Evolutionary conservation across 2,329 filamentous ascomycete species (phyloP).

Genomic region (Neospermospora avenae): DNA sequence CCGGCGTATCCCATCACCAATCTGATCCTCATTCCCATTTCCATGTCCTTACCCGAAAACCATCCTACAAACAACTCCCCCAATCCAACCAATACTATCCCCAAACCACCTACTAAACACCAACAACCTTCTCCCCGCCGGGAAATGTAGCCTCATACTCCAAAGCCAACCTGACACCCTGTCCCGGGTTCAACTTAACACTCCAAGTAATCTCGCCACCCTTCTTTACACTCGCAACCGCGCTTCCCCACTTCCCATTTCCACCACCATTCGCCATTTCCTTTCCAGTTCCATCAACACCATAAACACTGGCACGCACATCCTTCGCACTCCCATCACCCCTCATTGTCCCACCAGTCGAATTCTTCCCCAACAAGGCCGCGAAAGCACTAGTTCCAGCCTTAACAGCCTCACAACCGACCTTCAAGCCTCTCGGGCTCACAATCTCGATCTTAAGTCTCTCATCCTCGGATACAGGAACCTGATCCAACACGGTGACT

Average conservation of each 20-base stretch:
- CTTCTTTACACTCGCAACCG: conserved; percentile 51
- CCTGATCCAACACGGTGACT: conserved; percentile 55
- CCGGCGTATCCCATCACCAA: too few species aligned
- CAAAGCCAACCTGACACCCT: conserved; percentile 53
- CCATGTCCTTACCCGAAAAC: too few species aligned
- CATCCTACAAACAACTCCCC: too few species aligned
- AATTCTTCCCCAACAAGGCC: not conserved
- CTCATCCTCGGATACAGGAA: conserved; percentile 61
- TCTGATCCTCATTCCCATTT: too few species aligned
- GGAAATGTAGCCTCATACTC: conserved; percentile 62
- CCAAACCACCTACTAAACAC: conserved; percentile 8
- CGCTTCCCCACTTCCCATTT: conserved; percentile 50
- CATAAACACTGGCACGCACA: conserved; percentile 22
- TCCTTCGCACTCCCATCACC: conserved; percentile 17
- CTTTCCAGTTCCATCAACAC: conserved; percentile 33
- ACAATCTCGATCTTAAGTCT: conserved; percentile 50
- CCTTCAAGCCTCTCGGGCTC: conserved; percentile 45
- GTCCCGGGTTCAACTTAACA: conserved; percentile 54
- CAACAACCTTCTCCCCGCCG: conserved; percentile 42
- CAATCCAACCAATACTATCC: not conserved
- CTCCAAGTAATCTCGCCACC: conserved; percentile 57
- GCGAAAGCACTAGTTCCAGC: conserved; percentile 33
- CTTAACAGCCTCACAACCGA: conserved; percentile 38
- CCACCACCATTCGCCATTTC: conserved; percentile 12
- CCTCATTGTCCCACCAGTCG: conserved; percentile 9